Evolutionary conservation across 805 yeast species (phyloP).

Genomic region (Myxozyma neotropica): DNA sequence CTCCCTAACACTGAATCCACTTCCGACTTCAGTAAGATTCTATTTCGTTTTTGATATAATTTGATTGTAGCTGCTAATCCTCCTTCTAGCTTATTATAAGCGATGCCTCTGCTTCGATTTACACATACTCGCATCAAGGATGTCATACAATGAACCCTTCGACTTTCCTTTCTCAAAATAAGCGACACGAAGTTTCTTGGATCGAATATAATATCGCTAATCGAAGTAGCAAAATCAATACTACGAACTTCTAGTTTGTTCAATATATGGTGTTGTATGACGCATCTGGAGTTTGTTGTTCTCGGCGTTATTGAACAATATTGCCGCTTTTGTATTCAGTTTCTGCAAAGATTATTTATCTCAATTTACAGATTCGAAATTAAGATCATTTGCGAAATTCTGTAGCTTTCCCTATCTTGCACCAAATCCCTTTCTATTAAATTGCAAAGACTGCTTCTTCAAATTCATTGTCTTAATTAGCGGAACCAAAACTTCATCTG

Average conservation of each 20-base stretch:
- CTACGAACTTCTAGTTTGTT: constrained; percentile 1
- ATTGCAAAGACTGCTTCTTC: constrained; percentile 41
- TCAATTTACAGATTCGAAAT: too few relatives aligned
- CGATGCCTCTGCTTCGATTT: constrained; percentile 71
- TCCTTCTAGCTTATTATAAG: constrained; percentile 51
- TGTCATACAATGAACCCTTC: constrained; percentile 25
- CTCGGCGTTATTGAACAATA: too few relatives aligned
- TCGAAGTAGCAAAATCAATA: constrained; percentile 18
- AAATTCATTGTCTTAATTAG: constrained; percentile 76
- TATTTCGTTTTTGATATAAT: constrained; percentile 16
- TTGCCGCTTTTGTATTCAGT: too few relatives aligned
- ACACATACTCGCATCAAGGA: constrained; percentile 56
- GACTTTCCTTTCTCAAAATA: constrained; percentile 1
- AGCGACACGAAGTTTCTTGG: constrained; percentile 52
- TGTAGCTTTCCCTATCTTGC: background rate
- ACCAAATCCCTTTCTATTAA: constrained; percentile 14
- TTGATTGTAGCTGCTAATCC: background rate
- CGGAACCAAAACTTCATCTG: constrained; percentile 85
- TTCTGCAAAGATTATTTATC: too few relatives aligned
- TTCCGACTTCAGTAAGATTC: constrained; percentile 60
- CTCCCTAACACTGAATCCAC: constrained; percentile 68
- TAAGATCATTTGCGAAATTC: too few relatives aligned
- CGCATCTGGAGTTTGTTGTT: background rate
- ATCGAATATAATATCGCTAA: constrained; percentile 70
- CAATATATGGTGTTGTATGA: background rate